Conservation (phyloP, 352 stramenopile species). For the Pythium brachiatum region DNA sequence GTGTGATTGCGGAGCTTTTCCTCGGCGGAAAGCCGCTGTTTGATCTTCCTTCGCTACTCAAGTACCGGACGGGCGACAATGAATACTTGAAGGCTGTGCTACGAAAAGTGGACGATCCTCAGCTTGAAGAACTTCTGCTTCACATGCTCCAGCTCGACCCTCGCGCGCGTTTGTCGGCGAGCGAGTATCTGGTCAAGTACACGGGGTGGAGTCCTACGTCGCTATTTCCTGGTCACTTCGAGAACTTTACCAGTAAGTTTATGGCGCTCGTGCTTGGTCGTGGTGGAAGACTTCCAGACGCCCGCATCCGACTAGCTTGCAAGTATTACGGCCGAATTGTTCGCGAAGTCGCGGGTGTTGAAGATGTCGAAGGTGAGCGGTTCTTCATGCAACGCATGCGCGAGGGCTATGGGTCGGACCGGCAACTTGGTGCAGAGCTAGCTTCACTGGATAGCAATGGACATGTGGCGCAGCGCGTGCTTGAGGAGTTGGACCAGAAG, state of each 20-base stretch:
- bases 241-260: conserved; percentile 89
- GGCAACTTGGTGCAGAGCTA: conserved; percentile 43
- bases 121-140: conserved; percentile 87
- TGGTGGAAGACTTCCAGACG: conserved; percentile 88
- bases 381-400: conserved; percentile 89
- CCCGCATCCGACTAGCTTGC: conserved; percentile 90
- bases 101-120: conserved; percentile 91
- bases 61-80: conserved; percentile 77
- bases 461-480: conserved; percentile 72
- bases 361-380: conserved; percentile 85
- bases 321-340: conserved; percentile 92
- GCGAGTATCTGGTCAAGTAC: conserved; percentile 89
- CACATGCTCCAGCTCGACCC: conserved; percentile 95
- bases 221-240: conserved; percentile 85
- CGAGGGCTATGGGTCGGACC: conserved; percentile 80
- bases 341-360: conserved; percentile 87
- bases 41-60: conserved; percentile 91
- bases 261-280: conserved; percentile 80
- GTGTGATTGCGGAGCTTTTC: conserved; percentile 96
- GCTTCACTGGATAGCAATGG: conserved; percentile 38
- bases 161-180: conserved; percentile 75
- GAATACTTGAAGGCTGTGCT: conserved; percentile 79
- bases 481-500: conserved; percentile 52
- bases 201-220: conserved; percentile 37
- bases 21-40: conserved; percentile 94